Evolutionary conservation across 805 yeast genomes (phyloP).

Genomic region (Candida endomychidarum): DNA sequence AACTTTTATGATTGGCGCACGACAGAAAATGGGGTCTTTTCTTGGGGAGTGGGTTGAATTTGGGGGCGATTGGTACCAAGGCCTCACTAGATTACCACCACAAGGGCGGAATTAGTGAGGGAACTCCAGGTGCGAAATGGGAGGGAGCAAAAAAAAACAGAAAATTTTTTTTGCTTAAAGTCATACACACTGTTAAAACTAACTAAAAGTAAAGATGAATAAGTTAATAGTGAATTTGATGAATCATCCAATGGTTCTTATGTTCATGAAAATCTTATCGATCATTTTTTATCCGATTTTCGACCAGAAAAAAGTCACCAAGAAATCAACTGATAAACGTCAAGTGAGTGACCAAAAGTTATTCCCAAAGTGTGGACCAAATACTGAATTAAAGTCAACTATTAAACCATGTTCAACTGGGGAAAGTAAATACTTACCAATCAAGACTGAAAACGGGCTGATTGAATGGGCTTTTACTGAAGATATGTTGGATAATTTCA

Average conservation of each 20-base stretch:
- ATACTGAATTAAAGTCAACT: constrained; percentile 6
- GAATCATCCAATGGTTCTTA: constrained; percentile 11
- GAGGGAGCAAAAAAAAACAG: constrained; percentile 4
- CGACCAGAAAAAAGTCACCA: background rate
- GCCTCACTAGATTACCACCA: no score
- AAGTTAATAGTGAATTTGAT: constrained; percentile 5
- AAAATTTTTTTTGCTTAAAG: background rate
- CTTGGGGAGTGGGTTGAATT: no score
- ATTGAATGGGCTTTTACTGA: constrained; percentile 58
- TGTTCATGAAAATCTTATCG: constrained; percentile 12
- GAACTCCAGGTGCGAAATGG: background rate
- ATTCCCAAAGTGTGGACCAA: constrained; percentile 6
- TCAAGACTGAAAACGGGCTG: constrained; percentile 52
- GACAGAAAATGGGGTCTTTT: background rate
- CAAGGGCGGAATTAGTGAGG: no score
- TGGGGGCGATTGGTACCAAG: no score
- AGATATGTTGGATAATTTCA: constrained; percentile 19
- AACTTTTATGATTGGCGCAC: background rate
- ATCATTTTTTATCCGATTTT: constrained; percentile 4
- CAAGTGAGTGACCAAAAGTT: constrained; percentile 5
- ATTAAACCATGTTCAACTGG: constrained; percentile 50
- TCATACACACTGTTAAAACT: constrained; percentile 2
- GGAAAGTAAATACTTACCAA: constrained; percentile 48
- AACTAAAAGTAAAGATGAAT: constrained; percentile 2
- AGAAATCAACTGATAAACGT: no score